Percentiles rank a stretch among this genome's conserved stretches.
These are phyloP conservation scores for Wakefieldia striispora DNA, from an alignment of 768 basidiomycete species.

Conservation along the genomic window DNA sequence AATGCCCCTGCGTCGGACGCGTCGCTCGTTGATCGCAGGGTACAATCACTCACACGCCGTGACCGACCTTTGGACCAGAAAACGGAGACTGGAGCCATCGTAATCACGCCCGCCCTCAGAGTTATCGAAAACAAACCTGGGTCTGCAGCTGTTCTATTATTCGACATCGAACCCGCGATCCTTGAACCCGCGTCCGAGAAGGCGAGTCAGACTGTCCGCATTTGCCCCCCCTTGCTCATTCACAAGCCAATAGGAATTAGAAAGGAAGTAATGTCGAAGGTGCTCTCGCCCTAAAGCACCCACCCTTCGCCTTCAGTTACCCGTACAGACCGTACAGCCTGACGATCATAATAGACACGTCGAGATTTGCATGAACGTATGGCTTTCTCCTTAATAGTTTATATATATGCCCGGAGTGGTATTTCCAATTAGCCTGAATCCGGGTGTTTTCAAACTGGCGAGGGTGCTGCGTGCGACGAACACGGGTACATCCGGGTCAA, in stretches of 20 bases:
- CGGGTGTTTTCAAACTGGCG: slow-evolving; percentile 94
- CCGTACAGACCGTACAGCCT: slow-evolving; percentile 84
- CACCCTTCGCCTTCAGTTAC: slow-evolving; percentile 98
- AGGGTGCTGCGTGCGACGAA: slow-evolving; percentile 91
- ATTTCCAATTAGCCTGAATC: slow-evolving; percentile 62
- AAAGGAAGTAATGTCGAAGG: slow-evolving; percentile 86
- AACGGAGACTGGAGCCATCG: slow-evolving; percentile 96
- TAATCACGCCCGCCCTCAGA: slow-evolving; percentile 93
- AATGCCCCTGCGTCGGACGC: too few relatives aligned
- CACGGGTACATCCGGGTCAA: slow-evolving; percentile 99
- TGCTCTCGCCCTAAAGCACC: slow-evolving; percentile 78
- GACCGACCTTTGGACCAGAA: too few relatives aligned
- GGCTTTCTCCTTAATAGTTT: slow-evolving; percentile 8
- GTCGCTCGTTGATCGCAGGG: too few relatives aligned
- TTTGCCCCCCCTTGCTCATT: slow-evolving; percentile 1
- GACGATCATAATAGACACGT: slow-evolving; percentile 87
- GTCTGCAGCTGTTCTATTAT: slow-evolving; percentile 96
- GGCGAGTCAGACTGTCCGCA: slow-evolving; percentile 30
- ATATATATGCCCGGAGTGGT: slow-evolving; percentile 40
- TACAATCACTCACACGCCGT: too few relatives aligned
- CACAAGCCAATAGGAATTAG: slow-evolving; percentile 41
- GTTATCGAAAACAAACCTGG: slow-evolving; percentile 96
- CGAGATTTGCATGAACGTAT: slow-evolving; percentile 69
- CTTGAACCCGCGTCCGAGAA: slow-evolving; percentile 79
- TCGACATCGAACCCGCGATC: slow-evolving; percentile 87